These are phyloP conservation scores for Mollisiaceae sp. DNA, from an alignment of 2,329 filamentous ascomycete genomes.

Conservation along the genomic window DNA sequence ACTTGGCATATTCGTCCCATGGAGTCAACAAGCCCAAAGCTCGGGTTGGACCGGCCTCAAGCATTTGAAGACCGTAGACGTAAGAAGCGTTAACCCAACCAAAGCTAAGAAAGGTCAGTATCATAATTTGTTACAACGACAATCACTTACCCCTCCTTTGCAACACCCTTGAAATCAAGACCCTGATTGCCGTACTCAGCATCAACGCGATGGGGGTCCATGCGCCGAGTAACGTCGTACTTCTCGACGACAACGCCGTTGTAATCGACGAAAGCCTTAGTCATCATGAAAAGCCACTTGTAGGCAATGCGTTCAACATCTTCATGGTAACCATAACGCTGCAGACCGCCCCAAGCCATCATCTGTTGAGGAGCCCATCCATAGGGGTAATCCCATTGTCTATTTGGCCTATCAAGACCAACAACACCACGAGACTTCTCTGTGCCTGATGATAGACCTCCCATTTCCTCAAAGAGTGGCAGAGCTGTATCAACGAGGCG, in stretches of 20 bases:
- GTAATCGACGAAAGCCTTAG: slow-evolving; percentile 97
- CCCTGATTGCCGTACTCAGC: slow-evolving; percentile 99
- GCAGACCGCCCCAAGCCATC: slow-evolving; percentile 91
- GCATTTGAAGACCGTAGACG: slow-evolving; percentile 87
- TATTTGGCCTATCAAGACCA: slow-evolving; percentile 83
- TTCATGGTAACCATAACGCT: slow-evolving; percentile 89
- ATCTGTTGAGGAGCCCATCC: slow-evolving; percentile 99
- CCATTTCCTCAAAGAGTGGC: slow-evolving; percentile 85
- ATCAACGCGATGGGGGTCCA: slow-evolving; percentile 91
- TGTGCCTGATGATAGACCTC: slow-evolving; percentile 87
- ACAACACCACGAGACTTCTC: slow-evolving; percentile 84
- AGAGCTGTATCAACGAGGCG: slow-evolving; percentile 80
- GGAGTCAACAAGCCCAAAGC: slow-evolving; percentile 87
- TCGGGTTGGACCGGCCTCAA: slow-evolving; percentile 87
- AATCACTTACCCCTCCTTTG: slow-evolving; percentile 83
- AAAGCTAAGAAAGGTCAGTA: slow-evolving; percentile 64
- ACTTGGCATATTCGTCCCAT: slow-evolving; percentile 47
- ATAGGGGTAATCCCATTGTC: slow-evolving; percentile 98
- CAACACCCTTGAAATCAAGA: slow-evolving; percentile 91
- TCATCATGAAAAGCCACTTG: slow-evolving; percentile 98
- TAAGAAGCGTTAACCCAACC: slow-evolving; percentile 99
- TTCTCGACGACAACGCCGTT: slow-evolving; percentile 99
- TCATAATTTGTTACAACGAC: not conserved
- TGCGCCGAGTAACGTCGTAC: slow-evolving; percentile 90
- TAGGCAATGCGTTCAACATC: slow-evolving; percentile 91